Evolutionary conservation across 768 basidiomycete genomes (phyloP).

Genomic region (Leccinum subtestaceum): DNA sequence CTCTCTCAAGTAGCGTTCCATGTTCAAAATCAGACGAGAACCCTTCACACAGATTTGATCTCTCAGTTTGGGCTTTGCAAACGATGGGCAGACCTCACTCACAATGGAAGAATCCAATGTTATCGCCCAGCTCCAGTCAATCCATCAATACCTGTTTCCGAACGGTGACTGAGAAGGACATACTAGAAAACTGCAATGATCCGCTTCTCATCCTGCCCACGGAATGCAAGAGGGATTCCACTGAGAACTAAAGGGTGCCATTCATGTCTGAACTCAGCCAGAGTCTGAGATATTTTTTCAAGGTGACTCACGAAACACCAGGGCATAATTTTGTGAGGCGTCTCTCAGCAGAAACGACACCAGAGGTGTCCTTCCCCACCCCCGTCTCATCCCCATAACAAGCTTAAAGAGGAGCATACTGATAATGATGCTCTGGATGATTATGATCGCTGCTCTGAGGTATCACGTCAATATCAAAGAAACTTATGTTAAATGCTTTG

Average conservation of each 20-base stretch:
- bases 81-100: slow-evolving; percentile 1
- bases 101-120: slow-evolving; percentile 17
- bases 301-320: slow-evolving; percentile 37
- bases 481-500: background rate
- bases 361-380: slow-evolving; percentile 43
- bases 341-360: slow-evolving; percentile 43
- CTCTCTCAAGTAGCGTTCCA: slow-evolving; percentile 15
- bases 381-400: slow-evolving; percentile 30
- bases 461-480: background rate
- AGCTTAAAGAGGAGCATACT: slow-evolving; percentile 39
- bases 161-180: background rate
- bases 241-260: slow-evolving; percentile 1
- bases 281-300: background rate
- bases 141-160: background rate
- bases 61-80: background rate
- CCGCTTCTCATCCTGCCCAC: slow-evolving; percentile 2
- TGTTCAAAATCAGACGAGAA: slow-evolving; percentile 25
- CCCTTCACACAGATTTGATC: slow-evolving; percentile 10
- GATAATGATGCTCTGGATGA: slow-evolving; percentile 39
- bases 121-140: slow-evolving; percentile 13
- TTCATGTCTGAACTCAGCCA: background rate
- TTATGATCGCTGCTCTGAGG: slow-evolving; percentile 17
- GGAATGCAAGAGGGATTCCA: background rate
- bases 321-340: slow-evolving; percentile 42
- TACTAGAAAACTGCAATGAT: slow-evolving; percentile 3